Base-by-base conservation (phyloP, 164 flowering plant genomes). In the Brasenia schreberi region DNA sequence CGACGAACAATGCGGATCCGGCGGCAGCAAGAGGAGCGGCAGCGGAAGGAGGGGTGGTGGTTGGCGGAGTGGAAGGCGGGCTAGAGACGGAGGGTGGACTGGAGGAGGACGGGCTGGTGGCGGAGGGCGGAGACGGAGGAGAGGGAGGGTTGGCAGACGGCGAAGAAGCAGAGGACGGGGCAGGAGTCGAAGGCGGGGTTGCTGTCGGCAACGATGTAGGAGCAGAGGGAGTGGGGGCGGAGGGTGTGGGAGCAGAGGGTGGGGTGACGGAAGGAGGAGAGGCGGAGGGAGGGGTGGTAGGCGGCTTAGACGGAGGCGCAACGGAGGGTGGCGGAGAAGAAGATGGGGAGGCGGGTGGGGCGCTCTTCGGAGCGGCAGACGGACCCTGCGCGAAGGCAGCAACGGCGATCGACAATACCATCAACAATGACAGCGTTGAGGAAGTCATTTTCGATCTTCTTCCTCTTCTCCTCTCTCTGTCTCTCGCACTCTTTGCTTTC, bases 331-430 rank as follows among this genome's bases (percentile, higher is more conserved):
- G 0, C 2, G 64, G 14, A 11, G 69, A 49, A 4, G 69, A 9
- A 19, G 65, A 39, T 19, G 70, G 43, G 2, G 70, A 45, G 10
- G 12, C 19, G 19, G 39, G 44, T n/a, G 70, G 65, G 0, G 71
- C 56, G 18, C 23, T 33, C 18, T 42, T 42, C 5, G 72, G 72
- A 2, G 72, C 67, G 3, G 42, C 63, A 5, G 52, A 19, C 5
- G 72, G 72, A 10, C 56, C 64, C 67, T 64, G 67, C 7, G 64
- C 72, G 1, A 58, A 11, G 16, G 72, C 42, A 39, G 72, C 16
- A 42, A 56, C 67, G 7, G 33, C 43, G 11, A 68, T 10, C 65
- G 65, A 44, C n/a, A 53, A 2, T 14, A 63, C 19, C 49, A 63
- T 4, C 18, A 63, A 18, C 18, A 63, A 6, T 5, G 67, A 19